Evolutionary conservation across 1,284 basidiomycete genomes (phyloP), one percentile per base, ranked within the genome.

Genomic region (Papiliotrema laurentii): DNA sequence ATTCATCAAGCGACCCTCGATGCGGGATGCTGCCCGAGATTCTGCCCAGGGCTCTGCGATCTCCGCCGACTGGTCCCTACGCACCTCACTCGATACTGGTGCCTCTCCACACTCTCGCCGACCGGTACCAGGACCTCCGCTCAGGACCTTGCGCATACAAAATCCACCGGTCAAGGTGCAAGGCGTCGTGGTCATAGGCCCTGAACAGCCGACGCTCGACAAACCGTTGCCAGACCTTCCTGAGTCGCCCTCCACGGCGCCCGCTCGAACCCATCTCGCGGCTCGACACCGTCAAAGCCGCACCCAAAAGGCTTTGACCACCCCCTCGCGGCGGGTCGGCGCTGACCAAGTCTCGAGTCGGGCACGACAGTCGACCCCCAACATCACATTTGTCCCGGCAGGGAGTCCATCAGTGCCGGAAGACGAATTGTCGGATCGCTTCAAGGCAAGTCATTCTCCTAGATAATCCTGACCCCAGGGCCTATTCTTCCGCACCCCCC

Each of bases 401-500:
- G n/a, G n/a, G n/a, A n/a, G n/a, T n/a, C n/a, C n/a, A n/a, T n/a
- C n/a, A n/a, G n/a, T 43, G 56, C 59, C 9, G 38, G n/a, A 41
- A 18, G 45, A 49, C 14, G 51, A 38, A 13, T 18, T 54, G 38
- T 52, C 61, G 21, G 55, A 59, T 16, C 40, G 43, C 24, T 64
- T 64, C 45, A 51, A 58, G 26, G 58, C 60, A 42, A 51, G 55
- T 46, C 16, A 9, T 18, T 4, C 9, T 11, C 18, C 30, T n/a
- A 34, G n/a, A 10, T 31, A 30, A 10, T 9, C 7, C 5, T n/a
- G 19, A 33, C 50, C 50, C 22, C 49, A 66, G 54, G 66, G 63
- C 7, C 50, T 72, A 13, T 72, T 72, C 60, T 72, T 68, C 56
- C 63, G 66, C 10, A 66, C 69, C 2, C 69, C 69, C 2, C 49